Base-by-base conservation (phyloP, 495 filamentous ascomycete species). In the Diplogelasinospora grovesii region DNA sequence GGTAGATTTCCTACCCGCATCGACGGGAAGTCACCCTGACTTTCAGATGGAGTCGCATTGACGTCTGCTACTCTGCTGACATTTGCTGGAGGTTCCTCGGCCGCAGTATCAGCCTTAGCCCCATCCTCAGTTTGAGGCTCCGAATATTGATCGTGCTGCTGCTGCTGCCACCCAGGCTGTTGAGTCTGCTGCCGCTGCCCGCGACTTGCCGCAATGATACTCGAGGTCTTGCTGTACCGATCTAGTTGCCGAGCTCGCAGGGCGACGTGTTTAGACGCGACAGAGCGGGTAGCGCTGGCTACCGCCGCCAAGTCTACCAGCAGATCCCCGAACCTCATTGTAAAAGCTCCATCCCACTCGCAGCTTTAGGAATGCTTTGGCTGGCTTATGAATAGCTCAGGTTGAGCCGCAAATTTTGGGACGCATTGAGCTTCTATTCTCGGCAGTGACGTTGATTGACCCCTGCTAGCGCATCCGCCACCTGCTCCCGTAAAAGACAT, bases 241-340 rank as follows among this genome's bases (percentile, higher is more conserved):
- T 94, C 83, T 19, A 92, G 61, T 59, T 97, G 88, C 40, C 77
- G 71, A 27, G 75, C 69, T 13, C 89, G 82, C 47, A 96, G 73
- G 11, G 77, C 77, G 32, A 86, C 62, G 64, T 97, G 92, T 64
- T 87, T 86, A 49, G 73, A 67, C 11, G 84, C 85, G 34, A 99
- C 74, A 8, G 78, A 72, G 31, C 79, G 78, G 41, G 86, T 82
- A 54, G 85, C 89, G 68, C 77, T 81, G 55, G 83, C 74, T 26
- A 95, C 70, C 46, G 83, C 81, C 43, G 84, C 79, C 46, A 83
- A 74, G 66, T 96, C 89, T 41, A 94, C 68, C 36, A 95, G 65
- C 45, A 71, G 53, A 43, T 71, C 62, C 37, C 60, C 66, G 52
- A 73, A 56, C 43, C 69, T 59, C 69, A 73, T 71, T 33, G 39